Conservation (phyloP, 2,329 filamentous ascomycete genomes). For the Alternaria sp. region DNA sequence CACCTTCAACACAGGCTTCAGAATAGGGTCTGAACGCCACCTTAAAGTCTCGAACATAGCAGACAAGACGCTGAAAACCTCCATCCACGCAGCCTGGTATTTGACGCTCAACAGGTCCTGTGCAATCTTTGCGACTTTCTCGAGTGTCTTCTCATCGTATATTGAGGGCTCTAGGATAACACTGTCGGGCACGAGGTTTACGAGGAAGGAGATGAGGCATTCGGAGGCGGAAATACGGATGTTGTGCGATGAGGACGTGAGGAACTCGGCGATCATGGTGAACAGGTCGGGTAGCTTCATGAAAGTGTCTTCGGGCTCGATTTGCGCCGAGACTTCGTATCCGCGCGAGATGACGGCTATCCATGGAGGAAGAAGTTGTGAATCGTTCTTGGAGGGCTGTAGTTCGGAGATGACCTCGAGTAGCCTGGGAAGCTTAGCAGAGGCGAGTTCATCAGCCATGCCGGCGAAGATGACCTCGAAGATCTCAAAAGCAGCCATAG, state of each 20-base stretch:
- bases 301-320: slow-evolving; percentile 90
- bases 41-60: slow-evolving; percentile 87
- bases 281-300: slow-evolving; percentile 88
- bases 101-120: slow-evolving; percentile 83
- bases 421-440: slow-evolving; percentile 85
- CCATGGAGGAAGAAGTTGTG: slow-evolving; percentile 93
- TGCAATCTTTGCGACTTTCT: slow-evolving; percentile 77
- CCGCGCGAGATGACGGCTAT: slow-evolving; percentile 93
- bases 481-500: slow-evolving; percentile 94
- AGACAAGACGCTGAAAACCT: slow-evolving; percentile 88
- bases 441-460: slow-evolving; percentile 86
- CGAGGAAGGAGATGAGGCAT: slow-evolving; percentile 90
- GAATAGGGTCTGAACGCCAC: slow-evolving; percentile 83
- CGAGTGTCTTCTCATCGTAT: slow-evolving; percentile 88
- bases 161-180: slow-evolving; percentile 89
- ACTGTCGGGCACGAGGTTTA: slow-evolving; percentile 84
- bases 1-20: slow-evolving; percentile 76
- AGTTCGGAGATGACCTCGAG: slow-evolving; percentile 92
- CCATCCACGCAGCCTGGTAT: slow-evolving; percentile 92
- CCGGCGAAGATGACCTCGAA: slow-evolving; percentile 97
- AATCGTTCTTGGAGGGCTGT: slow-evolving; percentile 90
- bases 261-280: slow-evolving; percentile 77
- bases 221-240: slow-evolving; percentile 95
- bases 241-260: slow-evolving; percentile 88
- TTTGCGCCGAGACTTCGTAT: slow-evolving; percentile 90